Evolutionary conservation across 345 rosid genomes (phyloP).

Genomic region (Brassica incana): DNA sequence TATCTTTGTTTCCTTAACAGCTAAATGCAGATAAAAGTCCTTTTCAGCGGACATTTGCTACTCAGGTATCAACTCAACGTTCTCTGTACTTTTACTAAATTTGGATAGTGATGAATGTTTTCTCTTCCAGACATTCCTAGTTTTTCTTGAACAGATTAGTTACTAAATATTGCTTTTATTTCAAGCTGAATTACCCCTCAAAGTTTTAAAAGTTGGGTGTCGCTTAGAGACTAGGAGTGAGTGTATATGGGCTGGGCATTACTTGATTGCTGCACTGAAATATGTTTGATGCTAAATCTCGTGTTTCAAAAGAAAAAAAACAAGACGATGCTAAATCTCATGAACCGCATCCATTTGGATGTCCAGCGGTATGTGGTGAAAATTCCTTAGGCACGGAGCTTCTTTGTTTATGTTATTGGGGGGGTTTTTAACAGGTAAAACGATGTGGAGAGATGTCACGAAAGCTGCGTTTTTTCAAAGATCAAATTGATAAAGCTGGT

Average conservation of each 20-base stretch:
- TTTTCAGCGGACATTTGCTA: slow-evolving; percentile 90
- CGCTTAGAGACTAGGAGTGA: neutral
- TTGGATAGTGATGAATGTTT: neutral
- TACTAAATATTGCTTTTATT: neutral
- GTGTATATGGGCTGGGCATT: neutral
- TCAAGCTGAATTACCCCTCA: slow-evolving; percentile 1
- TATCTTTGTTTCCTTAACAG: slow-evolving; percentile 49
- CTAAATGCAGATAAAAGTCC: slow-evolving; percentile 90
- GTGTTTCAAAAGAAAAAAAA: too few relatives aligned
- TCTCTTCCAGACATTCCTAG: neutral
- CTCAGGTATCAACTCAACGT: slow-evolving; percentile 61
- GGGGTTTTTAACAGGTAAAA: slow-evolving; percentile 62
- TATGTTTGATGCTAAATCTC: neutral
- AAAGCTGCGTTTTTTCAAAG: slow-evolving; percentile 83
- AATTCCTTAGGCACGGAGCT: slow-evolving; percentile 8
- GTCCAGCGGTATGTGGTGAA: slow-evolving; percentile 3
- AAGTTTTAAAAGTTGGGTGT: neutral
- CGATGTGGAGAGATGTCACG: slow-evolving; percentile 97
- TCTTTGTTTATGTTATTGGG: slow-evolving; percentile 30
- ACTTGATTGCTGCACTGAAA: neutral
- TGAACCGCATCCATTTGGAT: neutral
- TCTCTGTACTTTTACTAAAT: neutral
- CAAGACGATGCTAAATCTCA: neutral
- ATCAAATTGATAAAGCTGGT: slow-evolving; percentile 90
- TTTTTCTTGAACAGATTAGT: slow-evolving; percentile 6